These are phyloP conservation scores for Pinus taeda DNA, from an alignment of 75 land plant species.

Conservation along the genomic window DNA sequence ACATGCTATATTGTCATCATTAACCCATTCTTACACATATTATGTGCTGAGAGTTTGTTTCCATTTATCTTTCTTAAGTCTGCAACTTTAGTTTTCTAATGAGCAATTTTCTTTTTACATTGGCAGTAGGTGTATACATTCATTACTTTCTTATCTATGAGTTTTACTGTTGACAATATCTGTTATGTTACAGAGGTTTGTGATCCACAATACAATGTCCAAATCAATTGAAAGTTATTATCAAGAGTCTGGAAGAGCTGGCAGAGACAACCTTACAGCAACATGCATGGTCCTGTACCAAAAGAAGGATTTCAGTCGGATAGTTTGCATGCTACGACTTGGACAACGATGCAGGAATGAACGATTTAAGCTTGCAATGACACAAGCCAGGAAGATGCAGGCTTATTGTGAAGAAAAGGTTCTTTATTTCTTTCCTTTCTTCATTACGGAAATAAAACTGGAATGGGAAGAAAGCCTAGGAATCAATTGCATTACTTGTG, in stretches of 20 bases:
- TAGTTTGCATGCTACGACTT: conserved; percentile 76
- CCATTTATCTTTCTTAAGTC: neutral
- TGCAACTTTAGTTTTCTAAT: neutral
- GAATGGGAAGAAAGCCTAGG: neutral
- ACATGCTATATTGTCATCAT: no score
- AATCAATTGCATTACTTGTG: neutral
- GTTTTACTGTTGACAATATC: neutral
- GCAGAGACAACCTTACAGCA: conserved; percentile 71
- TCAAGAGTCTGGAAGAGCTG: conserved; percentile 96
- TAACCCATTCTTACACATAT: no score
- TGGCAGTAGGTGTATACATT: neutral
- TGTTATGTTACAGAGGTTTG: conserved; percentile 63
- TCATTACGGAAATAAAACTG: neutral
- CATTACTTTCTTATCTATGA: neutral
- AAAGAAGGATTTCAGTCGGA: conserved; percentile 90
- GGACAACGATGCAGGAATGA: conserved; percentile 43
- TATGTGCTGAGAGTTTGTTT: neutral
- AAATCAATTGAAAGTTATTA: conserved; percentile 93
- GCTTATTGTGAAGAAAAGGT: conserved; percentile 86
- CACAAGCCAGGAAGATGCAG: conserved; percentile 78
- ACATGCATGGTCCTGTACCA: conserved; percentile 69
- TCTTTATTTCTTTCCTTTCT: neutral
- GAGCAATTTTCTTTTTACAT: neutral
- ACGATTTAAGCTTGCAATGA: conserved; percentile 63
- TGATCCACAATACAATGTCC: conserved; percentile 82